A percentile compares a stretch with the other conserved stretches of the same genome.
Conservation (phyloP, 2,329 filamentous ascomycete species). For the Emergomyces pasteurianus region DNA sequence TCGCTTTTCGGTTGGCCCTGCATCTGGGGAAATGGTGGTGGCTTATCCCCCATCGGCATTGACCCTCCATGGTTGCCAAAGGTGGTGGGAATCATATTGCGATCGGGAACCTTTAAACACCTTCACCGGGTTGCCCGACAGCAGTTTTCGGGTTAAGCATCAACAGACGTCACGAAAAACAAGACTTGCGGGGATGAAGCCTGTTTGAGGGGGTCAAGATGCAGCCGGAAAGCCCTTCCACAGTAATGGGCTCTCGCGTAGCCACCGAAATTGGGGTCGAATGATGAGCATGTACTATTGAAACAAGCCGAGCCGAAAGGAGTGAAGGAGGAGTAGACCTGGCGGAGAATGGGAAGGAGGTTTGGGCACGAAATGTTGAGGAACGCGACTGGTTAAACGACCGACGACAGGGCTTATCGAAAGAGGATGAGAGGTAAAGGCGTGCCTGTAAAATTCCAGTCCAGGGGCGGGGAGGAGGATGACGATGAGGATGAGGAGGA, state of each 20-base stretch:
- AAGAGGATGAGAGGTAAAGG: neutral
- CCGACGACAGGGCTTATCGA: neutral
- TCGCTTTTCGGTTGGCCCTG: constrained; percentile 20
- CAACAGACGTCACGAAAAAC: neutral
- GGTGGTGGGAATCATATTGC: constrained; percentile 32
- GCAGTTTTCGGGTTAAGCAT: constrained; percentile 5
- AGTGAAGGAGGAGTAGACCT: neutral
- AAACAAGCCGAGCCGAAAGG: neutral
- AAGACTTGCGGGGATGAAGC: neutral
- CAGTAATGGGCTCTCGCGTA: neutral
- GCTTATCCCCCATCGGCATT: constrained; percentile 24
- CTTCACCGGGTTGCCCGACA: constrained; percentile 4
- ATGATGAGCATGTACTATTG: neutral
- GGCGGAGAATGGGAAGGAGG: neutral
- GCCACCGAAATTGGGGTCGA: neutral
- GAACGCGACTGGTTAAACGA: neutral
- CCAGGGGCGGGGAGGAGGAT: neutral
- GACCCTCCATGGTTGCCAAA: constrained; percentile 26
- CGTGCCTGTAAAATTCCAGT: neutral
- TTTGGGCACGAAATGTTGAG: neutral
- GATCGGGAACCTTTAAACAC: constrained; percentile 23
- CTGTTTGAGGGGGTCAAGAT: neutral
- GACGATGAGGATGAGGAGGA: neutral
- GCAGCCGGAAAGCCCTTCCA: neutral
- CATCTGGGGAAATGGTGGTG: constrained; percentile 20